Percentiles rank a stretch among this genome's conserved stretches.
These are phyloP conservation scores for Biscutella laevigata DNA, from an alignment of 441 rosid genomes.

Conservation along the genomic window DNA sequence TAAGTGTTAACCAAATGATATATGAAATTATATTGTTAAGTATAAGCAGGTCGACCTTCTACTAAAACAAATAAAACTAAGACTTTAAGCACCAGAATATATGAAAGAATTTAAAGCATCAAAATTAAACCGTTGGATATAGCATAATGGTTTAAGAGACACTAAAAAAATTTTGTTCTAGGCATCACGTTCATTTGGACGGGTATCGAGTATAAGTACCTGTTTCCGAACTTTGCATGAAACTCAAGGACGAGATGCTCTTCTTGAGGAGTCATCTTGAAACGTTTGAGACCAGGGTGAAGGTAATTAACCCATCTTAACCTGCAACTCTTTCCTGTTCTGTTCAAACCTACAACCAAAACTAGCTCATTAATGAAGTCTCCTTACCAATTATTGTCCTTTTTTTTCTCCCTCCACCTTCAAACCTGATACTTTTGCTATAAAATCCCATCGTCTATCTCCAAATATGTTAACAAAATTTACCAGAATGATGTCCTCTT, in stretches of 20 bases:
- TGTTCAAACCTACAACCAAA: constrained; percentile 92
- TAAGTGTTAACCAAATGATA: too few species aligned
- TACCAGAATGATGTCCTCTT: constrained; percentile 72
- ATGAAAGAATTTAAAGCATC: too few species aligned
- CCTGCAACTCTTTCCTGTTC: constrained; percentile 99
- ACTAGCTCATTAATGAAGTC: too few species aligned
- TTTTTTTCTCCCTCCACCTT: constrained; percentile 95
- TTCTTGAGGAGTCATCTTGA: constrained; percentile 89
- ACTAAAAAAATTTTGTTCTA: too few species aligned
- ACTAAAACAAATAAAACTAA: too few species aligned
- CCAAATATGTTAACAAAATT: constrained; percentile 85
- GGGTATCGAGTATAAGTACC: too few species aligned
- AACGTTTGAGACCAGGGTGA: constrained; percentile 87
- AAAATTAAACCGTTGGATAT: too few species aligned
- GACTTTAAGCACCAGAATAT: too few species aligned
- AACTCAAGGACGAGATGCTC: constrained; percentile 83
- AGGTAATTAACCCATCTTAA: constrained; percentile 97
- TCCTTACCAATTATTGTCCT: constrained; percentile 65
- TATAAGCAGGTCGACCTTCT: too few species aligned
- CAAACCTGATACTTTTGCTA: constrained; percentile 99
- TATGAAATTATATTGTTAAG: too few species aligned
- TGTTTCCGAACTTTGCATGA: constrained; percentile 91
- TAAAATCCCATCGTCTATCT: constrained; percentile 96
- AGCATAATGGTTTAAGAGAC: too few species aligned
- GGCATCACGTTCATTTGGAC: too few species aligned